Conservation (phyloP, 306 rosid species). For the Begonia peltatifolia region DNA sequence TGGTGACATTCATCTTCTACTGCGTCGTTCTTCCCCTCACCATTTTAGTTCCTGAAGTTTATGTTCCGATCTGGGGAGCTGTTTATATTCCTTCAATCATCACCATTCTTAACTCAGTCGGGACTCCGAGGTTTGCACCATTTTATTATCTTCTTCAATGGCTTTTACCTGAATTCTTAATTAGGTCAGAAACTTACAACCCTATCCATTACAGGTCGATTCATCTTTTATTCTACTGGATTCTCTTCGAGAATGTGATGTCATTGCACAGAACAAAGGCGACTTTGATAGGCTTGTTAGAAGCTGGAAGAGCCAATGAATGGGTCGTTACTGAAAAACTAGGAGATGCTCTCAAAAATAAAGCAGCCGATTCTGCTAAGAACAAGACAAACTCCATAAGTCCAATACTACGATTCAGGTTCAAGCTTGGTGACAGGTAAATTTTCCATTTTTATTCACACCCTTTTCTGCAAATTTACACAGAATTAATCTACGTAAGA, state of each 20-base stretch:
- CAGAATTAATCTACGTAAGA: no score
- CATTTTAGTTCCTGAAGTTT: constrained; percentile 59
- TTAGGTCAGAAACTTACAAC: no score
- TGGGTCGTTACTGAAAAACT: constrained; percentile 70
- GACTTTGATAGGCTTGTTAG: constrained; percentile 40
- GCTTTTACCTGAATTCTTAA: no score
- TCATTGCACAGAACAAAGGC: constrained; percentile 58
- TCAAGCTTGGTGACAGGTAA: constrained; percentile 38
- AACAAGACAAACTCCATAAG: constrained; percentile 20
- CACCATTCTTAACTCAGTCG: constrained; percentile 66
- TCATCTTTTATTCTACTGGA: constrained; percentile 57
- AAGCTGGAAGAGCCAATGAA: constrained; percentile 52
- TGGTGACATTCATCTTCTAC: constrained; percentile 54
- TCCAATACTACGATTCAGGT: constrained; percentile 16
- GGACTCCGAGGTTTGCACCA: constrained; percentile 50
- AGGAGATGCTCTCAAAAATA: constrained; percentile 42
- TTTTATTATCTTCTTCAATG: no score
- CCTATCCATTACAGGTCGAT: constrained; percentile 28
- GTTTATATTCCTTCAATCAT: constrained; percentile 62
- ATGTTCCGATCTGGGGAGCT: constrained; percentile 68
- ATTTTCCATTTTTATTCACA: not conserved
- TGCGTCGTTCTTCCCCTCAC: constrained; percentile 63
- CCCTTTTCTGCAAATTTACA: no score
- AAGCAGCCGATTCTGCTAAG: constrained; percentile 35
- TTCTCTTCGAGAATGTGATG: constrained; percentile 65